Evolutionary conservation across 164 flowering plant species (phyloP).

Genomic region (Malania oleifera): DNA sequence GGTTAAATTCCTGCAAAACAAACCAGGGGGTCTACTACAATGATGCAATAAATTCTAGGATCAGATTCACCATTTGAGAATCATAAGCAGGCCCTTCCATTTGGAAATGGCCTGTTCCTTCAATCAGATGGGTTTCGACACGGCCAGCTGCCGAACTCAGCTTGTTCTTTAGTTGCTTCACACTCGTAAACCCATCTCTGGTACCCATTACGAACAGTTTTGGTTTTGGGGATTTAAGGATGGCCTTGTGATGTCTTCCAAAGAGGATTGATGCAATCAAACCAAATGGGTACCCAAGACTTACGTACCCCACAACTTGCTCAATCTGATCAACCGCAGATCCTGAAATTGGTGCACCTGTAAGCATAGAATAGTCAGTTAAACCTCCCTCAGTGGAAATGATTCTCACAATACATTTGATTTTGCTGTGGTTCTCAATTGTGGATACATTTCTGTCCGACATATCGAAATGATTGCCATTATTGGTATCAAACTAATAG

Average conservation of each 20-base stretch:
- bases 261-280: constrained; percentile 79
- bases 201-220: constrained; percentile 95
- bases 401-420: too few relatives aligned
- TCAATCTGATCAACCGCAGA: constrained; percentile 81
- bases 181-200: constrained; percentile 84
- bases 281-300: constrained; percentile 91
- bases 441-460: too few relatives aligned
- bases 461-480: too few relatives aligned
- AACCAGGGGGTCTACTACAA: too few relatives aligned
- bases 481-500: too few relatives aligned
- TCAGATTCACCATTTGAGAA: constrained; percentile 68
- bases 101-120: constrained; percentile 84
- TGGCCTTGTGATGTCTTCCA: constrained; percentile 82
- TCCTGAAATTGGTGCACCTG: constrained; percentile 96
- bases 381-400: too few relatives aligned
- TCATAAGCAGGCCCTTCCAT: constrained; percentile 91
- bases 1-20: too few relatives aligned
- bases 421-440: too few relatives aligned
- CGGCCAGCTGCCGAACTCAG: constrained; percentile 71
- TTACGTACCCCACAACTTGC: constrained; percentile 78
- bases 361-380: too few relatives aligned
- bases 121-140: constrained; percentile 66
- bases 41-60: constrained; percentile 47
- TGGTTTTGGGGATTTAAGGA: constrained; percentile 70
- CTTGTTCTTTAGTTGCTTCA: constrained; percentile 76